Conservation (phyloP, 371 early-diverging fungal species). For the Rhizomucor pusillus region DNA sequence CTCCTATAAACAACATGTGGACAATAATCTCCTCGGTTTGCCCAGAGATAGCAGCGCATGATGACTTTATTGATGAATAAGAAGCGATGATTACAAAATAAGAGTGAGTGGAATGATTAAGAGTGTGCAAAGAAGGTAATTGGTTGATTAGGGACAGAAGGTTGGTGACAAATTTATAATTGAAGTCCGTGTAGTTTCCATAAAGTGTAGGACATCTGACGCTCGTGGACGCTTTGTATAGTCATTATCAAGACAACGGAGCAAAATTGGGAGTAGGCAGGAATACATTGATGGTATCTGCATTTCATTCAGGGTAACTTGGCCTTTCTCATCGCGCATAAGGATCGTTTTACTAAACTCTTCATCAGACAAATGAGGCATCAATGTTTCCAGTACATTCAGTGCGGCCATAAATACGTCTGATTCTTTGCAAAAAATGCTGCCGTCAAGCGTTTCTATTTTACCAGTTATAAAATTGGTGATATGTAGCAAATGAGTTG, state of each 20-base stretch:
- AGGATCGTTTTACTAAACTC: conserved; percentile 20
- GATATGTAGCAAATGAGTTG: not conserved
- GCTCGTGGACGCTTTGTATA: conserved; percentile 1
- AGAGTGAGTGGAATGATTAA: no score
- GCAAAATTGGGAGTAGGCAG: conserved; percentile 13
- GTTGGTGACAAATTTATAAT: no score
- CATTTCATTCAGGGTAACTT: no score
- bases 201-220: not conserved
- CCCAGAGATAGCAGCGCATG: no score
- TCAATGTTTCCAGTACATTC: conserved; percentile 29
- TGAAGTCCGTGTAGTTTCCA: not conserved
- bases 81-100: no score
- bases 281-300: no score
- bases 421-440: conserved; percentile 24
- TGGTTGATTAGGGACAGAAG: no score
- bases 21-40: no score
- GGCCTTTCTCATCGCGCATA: not conserved
- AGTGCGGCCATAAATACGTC: conserved; percentile 40
- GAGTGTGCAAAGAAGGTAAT: no score
- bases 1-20: no score
- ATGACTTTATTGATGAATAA: no score
- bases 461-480: not conserved
- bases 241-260: conserved; percentile 33
- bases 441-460: conserved; percentile 21
- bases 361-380: conserved; percentile 18